These are phyloP conservation scores for Rheum nobile DNA, from an alignment of 148 eudicot species.

Conservation along the genomic window DNA sequence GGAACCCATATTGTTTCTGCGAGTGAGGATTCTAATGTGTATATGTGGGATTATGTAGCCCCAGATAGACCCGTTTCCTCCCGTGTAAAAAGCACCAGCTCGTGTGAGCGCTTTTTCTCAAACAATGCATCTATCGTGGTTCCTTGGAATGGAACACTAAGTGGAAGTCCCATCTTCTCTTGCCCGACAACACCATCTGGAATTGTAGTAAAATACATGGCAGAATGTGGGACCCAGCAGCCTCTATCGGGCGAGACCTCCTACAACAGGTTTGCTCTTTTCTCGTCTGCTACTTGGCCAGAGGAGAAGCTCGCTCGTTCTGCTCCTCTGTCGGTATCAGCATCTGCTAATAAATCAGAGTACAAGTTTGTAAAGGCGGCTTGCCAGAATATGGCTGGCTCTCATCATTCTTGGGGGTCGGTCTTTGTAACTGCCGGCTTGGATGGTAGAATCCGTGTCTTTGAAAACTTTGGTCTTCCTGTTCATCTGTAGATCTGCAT, in stretches of 20 bases:
- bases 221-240: constrained; percentile 14
- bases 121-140: constrained; percentile 46
- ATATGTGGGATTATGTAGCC: constrained; percentile 43
- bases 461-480: constrained; percentile 76
- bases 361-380: constrained; percentile 47
- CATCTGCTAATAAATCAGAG: constrained; percentile 32
- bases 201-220: constrained; percentile 15
- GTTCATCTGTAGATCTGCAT: constrained; percentile 24
- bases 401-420: constrained; percentile 64
- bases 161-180: constrained; percentile 10
- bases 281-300: constrained; percentile 81
- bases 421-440: constrained; percentile 85
- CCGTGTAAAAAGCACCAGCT: constrained; percentile 22
- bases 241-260: constrained; percentile 29
- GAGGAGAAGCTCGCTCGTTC: constrained; percentile 47
- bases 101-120: constrained; percentile 55
- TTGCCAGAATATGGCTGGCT: constrained; percentile 42
- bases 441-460: constrained; percentile 77
- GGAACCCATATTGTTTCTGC: constrained; percentile 60
- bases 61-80: constrained; percentile 16
- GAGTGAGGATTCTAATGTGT: constrained; percentile 58
- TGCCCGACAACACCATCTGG: constrained; percentile 18
- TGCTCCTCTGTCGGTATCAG: constrained; percentile 22
- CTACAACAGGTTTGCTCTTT: constrained; percentile 27
- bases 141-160: constrained; percentile 58